phyloP scores from a whole-genome alignment of 164 flowering plant species.

The Umbilicus rupestris region DNA sequence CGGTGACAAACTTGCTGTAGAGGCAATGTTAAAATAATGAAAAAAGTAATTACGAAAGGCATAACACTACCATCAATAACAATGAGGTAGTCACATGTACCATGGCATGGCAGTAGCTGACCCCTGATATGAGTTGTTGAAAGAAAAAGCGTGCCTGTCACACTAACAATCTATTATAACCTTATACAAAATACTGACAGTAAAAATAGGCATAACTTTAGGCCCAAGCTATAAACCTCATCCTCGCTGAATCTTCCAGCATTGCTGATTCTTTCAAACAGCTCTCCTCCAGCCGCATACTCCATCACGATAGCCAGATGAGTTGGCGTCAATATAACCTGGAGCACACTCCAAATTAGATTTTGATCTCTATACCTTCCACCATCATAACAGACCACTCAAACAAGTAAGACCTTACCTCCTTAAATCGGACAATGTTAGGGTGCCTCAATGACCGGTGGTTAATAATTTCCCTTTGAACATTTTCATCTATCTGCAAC shows the following conservation, averaged over 20 bases:
- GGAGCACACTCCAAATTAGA: not conserved
- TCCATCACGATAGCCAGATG: slow-evolving; percentile 9
- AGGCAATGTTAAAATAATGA: too few relatives aligned
- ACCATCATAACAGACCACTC: not conserved
- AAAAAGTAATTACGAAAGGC: too few relatives aligned
- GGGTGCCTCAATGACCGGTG: not conserved
- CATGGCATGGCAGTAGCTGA: slow-evolving; percentile 9
- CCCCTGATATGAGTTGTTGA: slow-evolving; percentile 8
- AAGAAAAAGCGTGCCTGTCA: slow-evolving; percentile 9
- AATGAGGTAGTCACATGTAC: not conserved
- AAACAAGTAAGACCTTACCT: not conserved
- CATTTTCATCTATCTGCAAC: not conserved
- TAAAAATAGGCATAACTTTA: not conserved
- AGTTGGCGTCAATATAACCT: not conserved
- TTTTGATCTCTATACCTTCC: not conserved
- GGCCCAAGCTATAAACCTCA: not conserved
- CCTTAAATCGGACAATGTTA: not conserved
- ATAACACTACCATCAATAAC: slow-evolving; percentile 8
- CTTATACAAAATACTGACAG: not conserved
- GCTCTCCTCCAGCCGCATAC: slow-evolving; percentile 7
- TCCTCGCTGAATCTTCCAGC: slow-evolving; percentile 6
- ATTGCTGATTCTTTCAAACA: slow-evolving; percentile 5
- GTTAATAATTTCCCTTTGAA: slow-evolving; percentile 3
- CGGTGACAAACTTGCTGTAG: slow-evolving; percentile 70
- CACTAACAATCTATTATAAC: not conserved